A percentile compares a stretch with the other conserved stretches of the same genome.
Evolutionary conservation across 257 asterid genomes (phyloP).

Genomic region (Forsythia suspensa): DNA sequence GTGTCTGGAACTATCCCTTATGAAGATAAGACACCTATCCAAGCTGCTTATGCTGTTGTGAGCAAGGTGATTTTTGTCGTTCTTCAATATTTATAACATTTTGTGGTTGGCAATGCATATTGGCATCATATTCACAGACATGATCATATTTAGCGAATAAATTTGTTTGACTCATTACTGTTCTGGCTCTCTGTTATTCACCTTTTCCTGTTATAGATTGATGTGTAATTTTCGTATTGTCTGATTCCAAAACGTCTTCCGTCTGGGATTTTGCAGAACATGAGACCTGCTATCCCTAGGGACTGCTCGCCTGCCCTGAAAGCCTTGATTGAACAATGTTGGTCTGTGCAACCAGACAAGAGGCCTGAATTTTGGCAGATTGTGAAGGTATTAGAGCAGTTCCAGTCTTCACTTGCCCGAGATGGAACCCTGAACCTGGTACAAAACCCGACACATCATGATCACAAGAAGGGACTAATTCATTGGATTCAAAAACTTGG

Average conservation of each 20-base stretch:
- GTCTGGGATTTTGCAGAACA: slow-evolving; percentile 47
- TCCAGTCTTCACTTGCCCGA: slow-evolving; percentile 55
- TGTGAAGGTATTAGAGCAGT: slow-evolving; percentile 76
- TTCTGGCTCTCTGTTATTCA: background rate
- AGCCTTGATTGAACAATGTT: slow-evolving; percentile 77
- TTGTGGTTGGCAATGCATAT: background rate
- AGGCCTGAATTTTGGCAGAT: slow-evolving; percentile 95
- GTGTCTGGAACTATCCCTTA: slow-evolving; percentile 70
- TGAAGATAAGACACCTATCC: slow-evolving; percentile 70
- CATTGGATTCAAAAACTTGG: slow-evolving; percentile 73
- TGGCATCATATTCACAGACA: background rate
- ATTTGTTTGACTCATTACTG: background rate
- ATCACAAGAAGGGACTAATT: slow-evolving; percentile 65
- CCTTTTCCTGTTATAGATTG: background rate
- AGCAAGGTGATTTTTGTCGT: slow-evolving; percentile 44
- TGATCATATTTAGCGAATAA: background rate
- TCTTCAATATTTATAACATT: background rate
- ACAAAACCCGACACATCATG: slow-evolving; percentile 37
- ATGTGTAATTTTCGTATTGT: background rate
- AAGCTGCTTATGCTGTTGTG: slow-evolving; percentile 80
- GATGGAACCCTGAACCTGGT: slow-evolving; percentile 63
- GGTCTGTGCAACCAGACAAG: slow-evolving; percentile 78
- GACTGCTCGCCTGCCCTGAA: slow-evolving; percentile 71
- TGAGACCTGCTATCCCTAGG: slow-evolving; percentile 66
- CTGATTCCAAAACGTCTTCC: background rate